Conservation (phyloP, 768 basidiomycete species). For the Panellus pusillus region DNA sequence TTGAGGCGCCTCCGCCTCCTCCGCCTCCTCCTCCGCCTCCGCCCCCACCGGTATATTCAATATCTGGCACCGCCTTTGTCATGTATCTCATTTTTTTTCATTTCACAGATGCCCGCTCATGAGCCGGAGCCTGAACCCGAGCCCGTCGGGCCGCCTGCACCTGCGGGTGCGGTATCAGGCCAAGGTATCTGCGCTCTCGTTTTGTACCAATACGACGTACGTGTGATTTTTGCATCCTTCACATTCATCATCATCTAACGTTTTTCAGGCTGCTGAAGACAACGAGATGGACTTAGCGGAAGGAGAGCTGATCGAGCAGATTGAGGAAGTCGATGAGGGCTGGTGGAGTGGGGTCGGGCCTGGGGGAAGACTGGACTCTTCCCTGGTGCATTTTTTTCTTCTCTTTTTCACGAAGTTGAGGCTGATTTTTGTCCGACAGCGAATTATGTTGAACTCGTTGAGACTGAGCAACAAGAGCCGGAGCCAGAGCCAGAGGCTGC, state of each 20-base stretch:
- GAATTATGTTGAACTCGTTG: slow-evolving; percentile 84
- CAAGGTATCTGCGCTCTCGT: slow-evolving; percentile 72
- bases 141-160: slow-evolving; percentile 20
- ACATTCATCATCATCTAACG: neutral
- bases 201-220: slow-evolving; percentile 76
- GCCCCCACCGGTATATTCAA: neutral
- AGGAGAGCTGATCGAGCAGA: slow-evolving; percentile 78
- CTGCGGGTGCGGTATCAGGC: slow-evolving; percentile 33
- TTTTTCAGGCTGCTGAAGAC: slow-evolving; percentile 68
- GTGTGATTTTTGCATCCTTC: neutral
- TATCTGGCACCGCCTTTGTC: neutral
- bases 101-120: slow-evolving; percentile 18
- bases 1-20: slow-evolving; percentile 37
- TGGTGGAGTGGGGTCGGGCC: slow-evolving; percentile 88
- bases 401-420: neutral
- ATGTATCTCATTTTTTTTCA: neutral
- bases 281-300: slow-evolving; percentile 82
- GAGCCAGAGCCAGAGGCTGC: slow-evolving; percentile 42
- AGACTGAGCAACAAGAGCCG: slow-evolving; percentile 35
- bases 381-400: slow-evolving; percentile 57
- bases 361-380: slow-evolving; percentile 76
- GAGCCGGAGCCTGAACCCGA: slow-evolving; percentile 22
- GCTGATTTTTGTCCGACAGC: slow-evolving; percentile 41
- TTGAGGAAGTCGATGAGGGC: slow-evolving; percentile 83
- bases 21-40: slow-evolving; percentile 34